Evolutionary conservation across 2,329 filamentous ascomycete genomes (phyloP), one percentile per base, ranked within the genome.

Genomic region (Chaetothyriales sp.): DNA sequence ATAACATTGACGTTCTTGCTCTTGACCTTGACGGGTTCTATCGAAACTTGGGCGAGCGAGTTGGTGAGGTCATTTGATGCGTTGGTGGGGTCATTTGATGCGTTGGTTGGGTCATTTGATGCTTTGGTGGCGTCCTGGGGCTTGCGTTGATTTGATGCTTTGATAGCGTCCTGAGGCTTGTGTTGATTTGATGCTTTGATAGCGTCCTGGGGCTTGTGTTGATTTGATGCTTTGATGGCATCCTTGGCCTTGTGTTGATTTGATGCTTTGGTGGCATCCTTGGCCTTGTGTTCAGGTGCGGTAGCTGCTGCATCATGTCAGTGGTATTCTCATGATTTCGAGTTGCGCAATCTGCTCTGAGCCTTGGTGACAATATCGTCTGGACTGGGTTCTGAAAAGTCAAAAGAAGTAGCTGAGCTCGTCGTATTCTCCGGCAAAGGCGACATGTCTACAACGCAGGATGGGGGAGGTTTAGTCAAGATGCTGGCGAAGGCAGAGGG

Each of bases 341-440:
- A 40, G 33, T 5, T 40, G 4, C 33, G 33, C 33, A 40, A 40
- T 40, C 33, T 40, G 63, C 61, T 83, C 75, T 95, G 90, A 61
- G 89, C 90, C 67, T 83, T 81, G 57, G 88, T 76, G 62, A 95
- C 86, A 64, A 92, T 72, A 67, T 95, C 89, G 72, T 97, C 89
- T 60, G 89, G 89, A 69, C 89, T 95, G 51, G 90, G 89, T 66
- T 81, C 80, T 74, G 83, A 75, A 71, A 95, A 95, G 54, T 82
- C 69, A 66, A 71, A 73, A 46, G 63, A 63, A 67, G 69, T 66
- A 70, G 53, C 22, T 13, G 33, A 48, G 46, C n/a, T 7, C 8
- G 2, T 47, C 47, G n/a, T 15, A 44, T 19, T 29, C 22, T 19
- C 44, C 4, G 13, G 28, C 18, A 18, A 29, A 18, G 47, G 47